phyloP scores from a whole-genome alignment of 2,329 filamentous ascomycete genomes.

The Fusarium sp. region DNA sequence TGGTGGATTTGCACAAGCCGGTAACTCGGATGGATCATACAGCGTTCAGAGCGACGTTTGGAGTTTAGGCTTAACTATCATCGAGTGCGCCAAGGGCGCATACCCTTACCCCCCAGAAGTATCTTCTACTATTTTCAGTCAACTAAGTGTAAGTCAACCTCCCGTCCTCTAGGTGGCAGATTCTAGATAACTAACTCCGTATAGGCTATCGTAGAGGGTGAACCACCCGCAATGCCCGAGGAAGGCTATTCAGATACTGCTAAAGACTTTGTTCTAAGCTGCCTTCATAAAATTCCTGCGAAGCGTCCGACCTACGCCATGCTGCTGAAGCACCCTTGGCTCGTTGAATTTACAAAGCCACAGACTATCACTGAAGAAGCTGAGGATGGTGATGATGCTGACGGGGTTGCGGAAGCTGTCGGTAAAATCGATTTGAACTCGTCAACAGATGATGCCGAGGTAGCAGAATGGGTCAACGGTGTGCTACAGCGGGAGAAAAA shows the following conservation, averaged over 20 bases:
- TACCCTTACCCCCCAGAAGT: constrained; percentile 98
- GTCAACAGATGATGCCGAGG: constrained; percentile 78
- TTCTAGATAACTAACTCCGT: constrained; percentile 30
- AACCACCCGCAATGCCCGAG: constrained; percentile 88
- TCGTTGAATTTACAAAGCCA: constrained; percentile 81
- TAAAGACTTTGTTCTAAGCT: constrained; percentile 88
- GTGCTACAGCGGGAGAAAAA: constrained; percentile 73
- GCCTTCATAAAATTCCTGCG: constrained; percentile 92
- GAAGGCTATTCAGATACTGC: constrained; percentile 85
- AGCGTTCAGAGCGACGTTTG: constrained; percentile 98
- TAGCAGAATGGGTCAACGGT: constrained; percentile 85
- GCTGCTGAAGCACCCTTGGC: constrained; percentile 91
- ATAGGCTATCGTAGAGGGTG: constrained; percentile 96
- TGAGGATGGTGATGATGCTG: constrained; percentile 71
- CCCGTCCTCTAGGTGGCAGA: not conserved
- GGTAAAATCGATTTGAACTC: constrained; percentile 61
- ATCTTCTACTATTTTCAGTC: constrained; percentile 98
- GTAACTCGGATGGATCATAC: constrained; percentile 85
- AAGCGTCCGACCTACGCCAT: constrained; percentile 94
- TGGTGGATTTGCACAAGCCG: constrained; percentile 81
- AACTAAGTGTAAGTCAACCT: constrained; percentile 85
- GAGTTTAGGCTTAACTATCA: constrained; percentile 94
- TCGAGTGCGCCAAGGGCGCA: constrained; percentile 93
- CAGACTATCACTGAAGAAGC: constrained; percentile 80
- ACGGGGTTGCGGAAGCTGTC: constrained; percentile 61